Evolutionary conservation across 331 rosid species (phyloP), one percentile per base, ranked within the genome.

Genomic region (Pyrus hybrid): DNA sequence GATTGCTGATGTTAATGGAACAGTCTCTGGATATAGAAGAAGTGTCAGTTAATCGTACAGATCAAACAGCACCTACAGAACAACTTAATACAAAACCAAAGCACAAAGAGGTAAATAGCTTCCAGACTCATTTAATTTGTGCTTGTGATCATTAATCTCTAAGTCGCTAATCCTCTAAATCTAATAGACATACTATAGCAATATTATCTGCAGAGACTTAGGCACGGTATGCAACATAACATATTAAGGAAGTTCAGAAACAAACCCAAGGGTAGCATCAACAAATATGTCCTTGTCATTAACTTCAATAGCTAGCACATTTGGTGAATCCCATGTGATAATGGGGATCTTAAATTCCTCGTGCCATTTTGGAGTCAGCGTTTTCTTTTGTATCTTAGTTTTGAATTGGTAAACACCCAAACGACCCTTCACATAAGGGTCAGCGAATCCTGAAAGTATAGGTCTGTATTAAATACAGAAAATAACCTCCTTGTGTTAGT

Each of bases 321-420:
- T 92, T 47, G 75, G 75, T 8, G 84, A 79, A 67, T 92, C 97
- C 99, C 99, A 95, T 21, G 99, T 32, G 70, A 95, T 67, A 60
- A 95, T 79, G 53, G 99, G 99, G 77, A 95, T 82, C 85, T 86
- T 92, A 80, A 92, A 95, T 72, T 95, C 97, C 85, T 95, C 97
- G 0, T 57, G 91, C 99, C 99, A 95, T 79, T 84, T 86, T 37
- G 99, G 99, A 82, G 25, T 4, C 37, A 92, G 88, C 22, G 97
- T 95, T 86, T 95, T 95, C 84, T 21, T 95, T 45, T 87, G 92
- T 67, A 66, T 83, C 82, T 92, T 83, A 74, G 97, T 92, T 83
- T 74, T 85, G 84, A 95, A 95, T 80, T 91, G 88, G 86, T 85
- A 95, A 58, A 70, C 81, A 1, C 99, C 99, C 63, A 92, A 30